Base-by-base conservation (phyloP, 2,329 filamentous ascomycete genomes). In the Emericellopsis cladophorae region DNA sequence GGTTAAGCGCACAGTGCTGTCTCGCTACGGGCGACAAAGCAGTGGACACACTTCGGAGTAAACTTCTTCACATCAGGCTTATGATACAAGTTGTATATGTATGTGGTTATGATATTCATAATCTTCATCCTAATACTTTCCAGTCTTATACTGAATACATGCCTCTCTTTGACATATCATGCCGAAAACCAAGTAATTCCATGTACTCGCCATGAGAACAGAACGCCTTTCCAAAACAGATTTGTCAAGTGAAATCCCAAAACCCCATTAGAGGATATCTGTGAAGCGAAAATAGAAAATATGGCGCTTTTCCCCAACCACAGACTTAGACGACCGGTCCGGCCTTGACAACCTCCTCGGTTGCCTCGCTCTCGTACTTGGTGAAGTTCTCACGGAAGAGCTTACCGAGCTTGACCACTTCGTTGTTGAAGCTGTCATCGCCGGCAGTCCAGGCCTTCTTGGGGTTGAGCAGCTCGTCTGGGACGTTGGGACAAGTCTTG, bases 351-450 rank as follows among this genome's bases (percentile, higher is more conserved):
- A 89, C 84, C 31, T 90, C 84, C 51, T 75, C 71, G 26, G 85
- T 89, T 22, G 88, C 87, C 64, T 94, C 79, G 52, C 79, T 80
- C 54, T 81, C 73, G 70, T 94, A 95, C 74, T 95, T 95, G 72
- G 87, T 79, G 70, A 98, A 98, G 77, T 98, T 98, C 68, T 95
- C 86, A 56, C 81, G 78, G 74, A 98, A 98, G 48, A 96, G 76
- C 48, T 67, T 70, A 54, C 81, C 92, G 31, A 98, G 80, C 75
- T 95, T 96, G 62, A 74, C 81, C 36, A 96, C 90, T 65, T 95
- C 90, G 40, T 70, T 71, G 57, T 80, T 75, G 77, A 96, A 96
- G 67, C 81, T 82, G 14, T 86, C 79, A 40, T 74, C 70, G 37
- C 86, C 83, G 32, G 81, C 81, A 33, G 82, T 93, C 92, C 92